phyloP scores from a whole-genome alignment of 2,329 filamentous ascomycete species.

The Sclerotinia spermophila region DNA sequence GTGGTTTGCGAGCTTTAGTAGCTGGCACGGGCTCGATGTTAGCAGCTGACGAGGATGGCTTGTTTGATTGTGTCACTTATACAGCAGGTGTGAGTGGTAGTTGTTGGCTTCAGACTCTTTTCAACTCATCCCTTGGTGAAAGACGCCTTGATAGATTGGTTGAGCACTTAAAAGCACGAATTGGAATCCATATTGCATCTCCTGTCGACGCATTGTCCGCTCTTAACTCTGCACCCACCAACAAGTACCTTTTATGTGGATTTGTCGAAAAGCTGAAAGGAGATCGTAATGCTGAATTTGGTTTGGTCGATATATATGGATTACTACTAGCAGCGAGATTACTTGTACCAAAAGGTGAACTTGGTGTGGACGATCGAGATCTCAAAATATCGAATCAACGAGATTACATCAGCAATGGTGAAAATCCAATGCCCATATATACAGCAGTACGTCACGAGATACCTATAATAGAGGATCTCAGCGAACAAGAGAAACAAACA shows the following conservation, averaged over 20 bases:
- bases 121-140: constrained; percentile 72
- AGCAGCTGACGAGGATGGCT: constrained; percentile 76
- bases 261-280: constrained; percentile 89
- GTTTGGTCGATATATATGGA: constrained; percentile 90
- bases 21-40: constrained; percentile 85
- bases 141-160: constrained; percentile 67
- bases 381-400: constrained; percentile 90
- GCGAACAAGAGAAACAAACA: constrained; percentile 38
- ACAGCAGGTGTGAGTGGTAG: constrained; percentile 93
- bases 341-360: constrained; percentile 80
- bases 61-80: constrained; percentile 94
- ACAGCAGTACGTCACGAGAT: constrained; percentile 96
- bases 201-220: constrained; percentile 79
- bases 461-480: constrained; percentile 55
- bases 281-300: constrained; percentile 74
- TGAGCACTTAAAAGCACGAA: constrained; percentile 79
- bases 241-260: constrained; percentile 83
- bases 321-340: constrained; percentile 79
- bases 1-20: constrained; percentile 83
- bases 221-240: constrained; percentile 84
- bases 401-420: constrained; percentile 69
- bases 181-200: constrained; percentile 88
- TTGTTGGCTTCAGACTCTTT: constrained; percentile 91
- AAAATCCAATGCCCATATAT: constrained; percentile 88
- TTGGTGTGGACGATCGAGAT: constrained; percentile 71